Evolutionary conservation across 2,329 filamentous ascomycete species (phyloP), one percentile per base, ranked within the genome.

Genomic region (Tympanopsis confertula): DNA sequence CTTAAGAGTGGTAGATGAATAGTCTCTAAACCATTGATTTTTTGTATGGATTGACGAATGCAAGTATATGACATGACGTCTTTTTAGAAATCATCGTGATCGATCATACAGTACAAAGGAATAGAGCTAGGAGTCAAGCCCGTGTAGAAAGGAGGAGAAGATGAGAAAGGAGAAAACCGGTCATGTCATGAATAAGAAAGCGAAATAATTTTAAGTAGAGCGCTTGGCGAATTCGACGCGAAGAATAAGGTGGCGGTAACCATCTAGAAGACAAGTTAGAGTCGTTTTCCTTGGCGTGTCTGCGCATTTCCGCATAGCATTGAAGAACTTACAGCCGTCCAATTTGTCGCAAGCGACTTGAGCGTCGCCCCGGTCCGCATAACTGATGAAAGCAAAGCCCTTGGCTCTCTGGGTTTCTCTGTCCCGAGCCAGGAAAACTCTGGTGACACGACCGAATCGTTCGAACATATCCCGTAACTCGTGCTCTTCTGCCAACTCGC

Each of bases 361-460:
- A 49, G 91, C 91, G 62, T 98, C 91, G 49, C 71, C 63, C 50
- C 91, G 73, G 61, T 98, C 91, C 42, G 82, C 85, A 57, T 91
- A 98, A 62, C 86, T 94, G 71, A 98, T 94, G 62, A 98, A 98
- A 19, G 93, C 93, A 60, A 98, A 98, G 45, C 91, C 91, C 78
- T 98, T 98, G 51, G 91, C 91, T 59, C 89, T 69, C 43, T 87
- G 86, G 29, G 91, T 98, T 53, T 98, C 91, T 58, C 91, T 74
- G 68, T 98, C 91, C 74, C 95, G 96, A 53, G 91, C 91, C 54
- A 98, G 65, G 73, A 98, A 98, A 37, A 98, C 91, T 61, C 91
- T 80, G 40, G 89, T 96, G 56, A 98, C 91, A 50, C 88, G 85
- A 55, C 91, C 91, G 60, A 91, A 95, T 50, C 91, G 79, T 69